Percentiles rank a stretch among this genome's conserved stretches.
These are phyloP conservation scores for Cladophialophora bantiana DNA, from an alignment of 2,329 filamentous ascomycete species.

Conservation along the genomic window DNA sequence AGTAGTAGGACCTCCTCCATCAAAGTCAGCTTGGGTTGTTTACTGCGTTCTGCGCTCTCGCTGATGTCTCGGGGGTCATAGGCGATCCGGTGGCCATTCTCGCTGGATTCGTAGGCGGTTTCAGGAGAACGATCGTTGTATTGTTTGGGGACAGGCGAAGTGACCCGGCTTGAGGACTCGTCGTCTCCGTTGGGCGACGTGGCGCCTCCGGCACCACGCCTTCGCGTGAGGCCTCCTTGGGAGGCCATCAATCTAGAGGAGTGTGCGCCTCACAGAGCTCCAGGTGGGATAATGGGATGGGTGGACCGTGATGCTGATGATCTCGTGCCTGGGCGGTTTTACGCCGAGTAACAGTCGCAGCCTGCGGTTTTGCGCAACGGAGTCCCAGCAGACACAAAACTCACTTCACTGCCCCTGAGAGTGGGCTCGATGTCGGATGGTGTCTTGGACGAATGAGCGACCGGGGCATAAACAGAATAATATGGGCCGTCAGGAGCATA, in stretches of 20 bases:
- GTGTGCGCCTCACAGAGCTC: slow-evolving; percentile 7
- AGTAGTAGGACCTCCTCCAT: slow-evolving; percentile 98
- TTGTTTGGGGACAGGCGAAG: slow-evolving; percentile 69
- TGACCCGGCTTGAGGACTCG: slow-evolving; percentile 69
- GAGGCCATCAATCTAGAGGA: slow-evolving; percentile 60
- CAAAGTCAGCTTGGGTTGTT: slow-evolving; percentile 96
- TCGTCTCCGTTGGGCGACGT: slow-evolving; percentile 59
- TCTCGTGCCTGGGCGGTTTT: slow-evolving; percentile 25
- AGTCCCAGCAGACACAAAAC: neutral
- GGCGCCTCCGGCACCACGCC: slow-evolving; percentile 65
- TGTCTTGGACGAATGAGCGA: neutral
- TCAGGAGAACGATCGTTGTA: slow-evolving; percentile 63
- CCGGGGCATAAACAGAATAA: neutral
- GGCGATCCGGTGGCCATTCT: slow-evolving; percentile 98
- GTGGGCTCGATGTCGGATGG: neutral
- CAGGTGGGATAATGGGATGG: neutral
- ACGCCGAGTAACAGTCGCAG: neutral
- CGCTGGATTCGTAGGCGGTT: slow-evolving; percentile 83
- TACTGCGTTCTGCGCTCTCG: slow-evolving; percentile 93
- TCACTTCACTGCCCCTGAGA: neutral
- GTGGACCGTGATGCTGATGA: slow-evolving; percentile 4
- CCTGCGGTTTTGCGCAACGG: neutral
- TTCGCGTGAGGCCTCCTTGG: slow-evolving; percentile 74
- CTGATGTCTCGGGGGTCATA: slow-evolving; percentile 97
- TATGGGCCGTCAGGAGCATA: neutral